Evolutionary conservation across 257 asterid species (phyloP).

Genomic region (Solanum ossicruentum): DNA sequence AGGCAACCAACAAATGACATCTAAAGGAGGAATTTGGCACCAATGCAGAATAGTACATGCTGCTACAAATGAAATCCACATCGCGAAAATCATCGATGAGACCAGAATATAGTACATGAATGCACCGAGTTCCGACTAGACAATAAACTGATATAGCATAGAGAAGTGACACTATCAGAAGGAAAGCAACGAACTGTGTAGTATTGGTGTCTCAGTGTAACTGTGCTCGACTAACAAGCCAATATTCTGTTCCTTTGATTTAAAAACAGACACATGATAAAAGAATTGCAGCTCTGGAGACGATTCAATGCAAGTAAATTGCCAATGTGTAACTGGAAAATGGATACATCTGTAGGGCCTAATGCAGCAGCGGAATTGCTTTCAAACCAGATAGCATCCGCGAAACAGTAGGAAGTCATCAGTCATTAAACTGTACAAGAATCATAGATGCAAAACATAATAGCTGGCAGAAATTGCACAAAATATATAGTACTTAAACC

Average conservation of each 20-base stretch:
- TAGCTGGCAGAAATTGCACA: background rate
- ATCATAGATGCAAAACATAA: background rate
- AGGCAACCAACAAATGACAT: slow-evolving; percentile 40
- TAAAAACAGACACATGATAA: background rate
- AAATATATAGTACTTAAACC: background rate
- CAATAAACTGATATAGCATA: slow-evolving; percentile 45
- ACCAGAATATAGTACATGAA: slow-evolving; percentile 43
- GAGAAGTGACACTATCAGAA: slow-evolving; percentile 39
- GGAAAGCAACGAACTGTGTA: slow-evolving; percentile 56
- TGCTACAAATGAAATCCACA: slow-evolving; percentile 60
- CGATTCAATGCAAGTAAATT: background rate
- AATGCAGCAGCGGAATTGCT: background rate
- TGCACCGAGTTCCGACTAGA: slow-evolving; percentile 38
- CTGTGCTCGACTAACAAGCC: background rate
- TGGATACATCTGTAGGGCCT: background rate
- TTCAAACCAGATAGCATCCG: background rate
- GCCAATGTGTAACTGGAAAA: background rate
- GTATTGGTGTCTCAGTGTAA: slow-evolving; percentile 18
- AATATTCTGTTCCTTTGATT: background rate
- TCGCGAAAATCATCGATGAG: slow-evolving; percentile 40
- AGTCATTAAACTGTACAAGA: background rate
- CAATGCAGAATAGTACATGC: slow-evolving; percentile 33
- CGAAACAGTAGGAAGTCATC: background rate
- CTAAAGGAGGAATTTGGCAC: slow-evolving; percentile 46
- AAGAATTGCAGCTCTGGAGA: background rate